These are phyloP conservation scores for Verticillium isaacii DNA, from an alignment of 2,329 filamentous ascomycete species.

Conservation along the genomic window DNA sequence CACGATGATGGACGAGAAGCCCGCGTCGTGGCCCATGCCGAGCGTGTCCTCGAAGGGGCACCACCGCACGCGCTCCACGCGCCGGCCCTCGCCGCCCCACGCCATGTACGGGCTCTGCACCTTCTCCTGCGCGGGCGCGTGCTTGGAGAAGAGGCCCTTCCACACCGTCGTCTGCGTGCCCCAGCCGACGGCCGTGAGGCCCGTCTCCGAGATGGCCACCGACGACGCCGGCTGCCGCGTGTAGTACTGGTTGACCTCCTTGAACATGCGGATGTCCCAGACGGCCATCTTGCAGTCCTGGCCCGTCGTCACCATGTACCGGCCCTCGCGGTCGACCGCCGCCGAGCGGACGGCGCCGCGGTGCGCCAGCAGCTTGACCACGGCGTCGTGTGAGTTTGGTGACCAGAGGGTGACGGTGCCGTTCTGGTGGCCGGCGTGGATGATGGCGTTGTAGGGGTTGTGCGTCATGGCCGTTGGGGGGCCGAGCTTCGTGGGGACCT, in stretches of 20 bases:
- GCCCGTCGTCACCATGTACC: slow-evolving; percentile 92
- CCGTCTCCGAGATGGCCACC: slow-evolving; percentile 82
- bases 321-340: slow-evolving; percentile 81
- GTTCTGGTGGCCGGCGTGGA: slow-evolving; percentile 92
- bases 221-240: slow-evolving; percentile 78
- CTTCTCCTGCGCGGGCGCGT: slow-evolving; percentile 66
- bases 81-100: slow-evolving; percentile 82
- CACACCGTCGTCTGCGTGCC: slow-evolving; percentile 86
- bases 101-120: slow-evolving; percentile 86
- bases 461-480: slow-evolving; percentile 79
- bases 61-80: slow-evolving; percentile 79
- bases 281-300: slow-evolving; percentile 90
- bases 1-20: slow-evolving; percentile 85
- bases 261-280: slow-evolving; percentile 94
- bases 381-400: slow-evolving; percentile 77
- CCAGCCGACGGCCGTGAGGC: slow-evolving; percentile 85
- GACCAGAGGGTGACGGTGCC: slow-evolving; percentile 95
- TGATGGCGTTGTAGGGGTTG: slow-evolving; percentile 87
- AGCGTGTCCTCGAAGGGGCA: slow-evolving; percentile 94
- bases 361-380: slow-evolving; percentile 90
- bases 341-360: slow-evolving; percentile 81
- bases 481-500: slow-evolving; percentile 80
- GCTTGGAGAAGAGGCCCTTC: slow-evolving; percentile 82
- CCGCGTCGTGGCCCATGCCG: slow-evolving; percentile 76
- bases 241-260: slow-evolving; percentile 85